Conservation (phyloP, 139 green algal species). For the Trebouxia sp. region DNA sequence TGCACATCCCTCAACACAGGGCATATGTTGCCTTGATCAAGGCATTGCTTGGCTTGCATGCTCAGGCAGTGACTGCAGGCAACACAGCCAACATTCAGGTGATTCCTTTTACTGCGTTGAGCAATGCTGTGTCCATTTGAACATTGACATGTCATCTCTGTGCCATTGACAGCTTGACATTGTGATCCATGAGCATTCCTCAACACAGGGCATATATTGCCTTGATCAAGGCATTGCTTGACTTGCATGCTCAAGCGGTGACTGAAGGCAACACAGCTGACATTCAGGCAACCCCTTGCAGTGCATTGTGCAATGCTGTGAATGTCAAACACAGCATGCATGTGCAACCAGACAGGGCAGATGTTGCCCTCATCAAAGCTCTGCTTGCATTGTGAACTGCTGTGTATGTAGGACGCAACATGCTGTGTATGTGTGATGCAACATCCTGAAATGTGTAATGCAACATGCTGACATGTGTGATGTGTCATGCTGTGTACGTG, state of each 20-base stretch:
- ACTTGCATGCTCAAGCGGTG: neutral
- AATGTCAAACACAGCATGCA: too few relatives aligned
- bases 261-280: neutral
- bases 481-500: too few relatives aligned
- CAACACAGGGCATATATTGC: neutral
- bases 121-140: too few relatives aligned
- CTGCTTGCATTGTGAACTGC: neutral
- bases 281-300: too few relatives aligned
- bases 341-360: neutral
- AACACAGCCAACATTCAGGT: neutral
- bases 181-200: neutral
- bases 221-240: neutral
- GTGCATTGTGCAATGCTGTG: too few relatives aligned
- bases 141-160: too few relatives aligned
- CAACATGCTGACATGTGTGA: too few relatives aligned
- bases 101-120: too few relatives aligned
- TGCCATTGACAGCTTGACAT: too few relatives aligned
- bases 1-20: neutral
- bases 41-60: neutral
- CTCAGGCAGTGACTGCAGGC: neutral
- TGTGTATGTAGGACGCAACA: too few relatives aligned
- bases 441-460: too few relatives aligned
- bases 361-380: neutral
- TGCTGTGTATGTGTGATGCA: too few relatives aligned
- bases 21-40: neutral